Evolutionary conservation across 2,329 filamentous ascomycete genomes (phyloP), one percentile per base, ranked within the genome.

Genomic region (Botrytis byssoidea): DNA sequence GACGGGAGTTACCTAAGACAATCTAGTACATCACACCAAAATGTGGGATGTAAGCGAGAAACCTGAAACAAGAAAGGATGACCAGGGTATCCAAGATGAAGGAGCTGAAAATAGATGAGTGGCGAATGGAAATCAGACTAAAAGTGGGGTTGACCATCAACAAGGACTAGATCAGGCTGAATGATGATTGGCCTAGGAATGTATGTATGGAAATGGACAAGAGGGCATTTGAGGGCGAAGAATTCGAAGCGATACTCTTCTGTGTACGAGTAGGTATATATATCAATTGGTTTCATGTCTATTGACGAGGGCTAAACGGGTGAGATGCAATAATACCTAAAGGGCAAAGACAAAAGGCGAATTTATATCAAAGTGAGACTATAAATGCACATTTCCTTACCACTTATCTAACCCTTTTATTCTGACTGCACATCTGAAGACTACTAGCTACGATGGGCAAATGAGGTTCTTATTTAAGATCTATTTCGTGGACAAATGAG

Each of bases 41-140:
- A 73, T 73, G 71, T 73, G 71, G 71, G 71, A 69, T 72, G 70
- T 72, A 72, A 72, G 70, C 70, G 70, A 73, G 44, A 63, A 61
- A 73, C 35, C 42, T 73, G 71, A 73, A 73, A 73, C 71, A 73
- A 70, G 42, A 44, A 10, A 51, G 16, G 12, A 16, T 60, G 29
- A 37, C 48, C 40, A 59, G 40, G 70, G 14, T 18, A 6, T 67
- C 42, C 35, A 35, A 35, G 35, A 35, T 40, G n/a, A 8, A 9
- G 5, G 32, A 32, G n/a, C 35, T 46, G n/a, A 29, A 72, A 44
- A 59, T 20, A 57, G 61, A 44, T 59, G 59, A 72, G 70, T 40
- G n/a, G 12, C 12, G 25, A 46, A 12, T 40, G 12, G 3, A 35
- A 16, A 44, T 10, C 7, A 6, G 20, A 44, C 32, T 67, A 51